These are phyloP conservation scores for Phytophthora aleatoria DNA, from an alignment of 352 stramenopile genomes.

Conservation along the genomic window DNA sequence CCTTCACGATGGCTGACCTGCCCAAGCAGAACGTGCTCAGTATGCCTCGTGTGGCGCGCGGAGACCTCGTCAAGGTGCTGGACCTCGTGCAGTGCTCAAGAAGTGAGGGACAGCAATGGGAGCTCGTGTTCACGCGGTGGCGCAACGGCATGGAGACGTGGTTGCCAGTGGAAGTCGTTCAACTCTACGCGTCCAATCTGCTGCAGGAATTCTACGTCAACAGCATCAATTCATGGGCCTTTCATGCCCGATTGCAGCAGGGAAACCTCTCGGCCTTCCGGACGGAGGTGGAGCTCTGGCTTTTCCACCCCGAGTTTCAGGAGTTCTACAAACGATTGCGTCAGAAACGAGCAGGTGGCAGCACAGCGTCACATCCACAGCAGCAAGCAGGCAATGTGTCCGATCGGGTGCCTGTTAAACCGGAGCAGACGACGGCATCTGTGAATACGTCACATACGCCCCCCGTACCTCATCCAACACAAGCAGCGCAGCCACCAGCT, in stretches of 20 bases:
- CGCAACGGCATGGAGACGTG: conserved; percentile 68
- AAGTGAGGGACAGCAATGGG: conserved; percentile 54
- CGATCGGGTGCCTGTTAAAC: conserved; percentile 30
- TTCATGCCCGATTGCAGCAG: conserved; percentile 49
- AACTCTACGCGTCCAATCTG: conserved; percentile 42
- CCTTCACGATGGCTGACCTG: conserved; percentile 47
- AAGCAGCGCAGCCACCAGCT: conserved; percentile 1
- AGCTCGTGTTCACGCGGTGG: conserved; percentile 75
- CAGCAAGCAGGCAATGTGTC: conserved; percentile 11
- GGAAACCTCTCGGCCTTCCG: conserved; percentile 42
- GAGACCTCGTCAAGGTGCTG: conserved; percentile 70
- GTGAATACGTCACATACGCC: conserved; percentile 1
- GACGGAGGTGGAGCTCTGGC: conserved; percentile 79
- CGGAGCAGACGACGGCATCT: conserved; percentile 12
- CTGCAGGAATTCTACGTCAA: conserved; percentile 83
- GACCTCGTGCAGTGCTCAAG: conserved; percentile 70
- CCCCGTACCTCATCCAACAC: background rate
- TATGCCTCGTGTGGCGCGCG: conserved; percentile 53
- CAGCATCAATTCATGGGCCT: conserved; percentile 77
- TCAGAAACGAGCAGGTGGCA: conserved; percentile 16
- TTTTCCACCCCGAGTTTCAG: conserved; percentile 71
- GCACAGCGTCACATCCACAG: conserved; percentile 8
- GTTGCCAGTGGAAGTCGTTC: conserved; percentile 66
- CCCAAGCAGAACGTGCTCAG: conserved; percentile 51
- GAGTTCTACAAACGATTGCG: conserved; percentile 58